Evolutionary conservation across 768 basidiomycete genomes (phyloP).

Genomic region (Hortiboletus flavorubellus): DNA sequence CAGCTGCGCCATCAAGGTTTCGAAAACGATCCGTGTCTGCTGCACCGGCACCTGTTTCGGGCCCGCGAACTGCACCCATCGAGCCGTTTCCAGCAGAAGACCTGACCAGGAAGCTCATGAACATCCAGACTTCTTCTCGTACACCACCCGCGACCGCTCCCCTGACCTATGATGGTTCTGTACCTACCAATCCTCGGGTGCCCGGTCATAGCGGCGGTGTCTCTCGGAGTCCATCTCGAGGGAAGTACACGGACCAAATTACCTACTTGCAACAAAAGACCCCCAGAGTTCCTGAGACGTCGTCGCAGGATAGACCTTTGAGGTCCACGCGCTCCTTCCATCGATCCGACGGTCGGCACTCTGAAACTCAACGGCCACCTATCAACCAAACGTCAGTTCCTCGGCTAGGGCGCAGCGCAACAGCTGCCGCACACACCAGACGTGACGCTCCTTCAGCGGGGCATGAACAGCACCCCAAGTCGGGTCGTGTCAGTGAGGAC

Average conservation of each 20-base stretch:
- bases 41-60: slow-evolving; percentile 17
- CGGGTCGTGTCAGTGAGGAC: slow-evolving; percentile 28
- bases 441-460: slow-evolving; percentile 13
- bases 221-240: slow-evolving; percentile 24
- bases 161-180: slow-evolving; percentile 9
- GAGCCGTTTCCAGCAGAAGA: slow-evolving; percentile 54
- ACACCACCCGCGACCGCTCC: slow-evolving; percentile 12
- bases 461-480: slow-evolving; percentile 18
- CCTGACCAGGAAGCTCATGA: slow-evolving; percentile 54
- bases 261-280: slow-evolving; percentile 19
- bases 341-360: slow-evolving; percentile 37
- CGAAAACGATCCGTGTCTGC: slow-evolving; percentile 33
- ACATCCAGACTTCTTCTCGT: slow-evolving; percentile 38
- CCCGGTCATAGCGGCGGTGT: slow-evolving; percentile 7
- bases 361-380: slow-evolving; percentile 36
- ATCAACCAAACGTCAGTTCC: slow-evolving; percentile 27
- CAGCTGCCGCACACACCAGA: slow-evolving; percentile 21
- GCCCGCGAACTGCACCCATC: slow-evolving; percentile 33
- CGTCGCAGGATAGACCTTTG: slow-evolving; percentile 31
- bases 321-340: slow-evolving; percentile 63
- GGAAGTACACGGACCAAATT: slow-evolving; percentile 12
- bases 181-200: slow-evolving; percentile 4
- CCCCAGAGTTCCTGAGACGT: slow-evolving; percentile 17
- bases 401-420: slow-evolving; percentile 37
- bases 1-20: slow-evolving; percentile 37